Evolutionary conservation across 73 alveolate species (phyloP).

Genomic region (Uronychia setigera): DNA sequence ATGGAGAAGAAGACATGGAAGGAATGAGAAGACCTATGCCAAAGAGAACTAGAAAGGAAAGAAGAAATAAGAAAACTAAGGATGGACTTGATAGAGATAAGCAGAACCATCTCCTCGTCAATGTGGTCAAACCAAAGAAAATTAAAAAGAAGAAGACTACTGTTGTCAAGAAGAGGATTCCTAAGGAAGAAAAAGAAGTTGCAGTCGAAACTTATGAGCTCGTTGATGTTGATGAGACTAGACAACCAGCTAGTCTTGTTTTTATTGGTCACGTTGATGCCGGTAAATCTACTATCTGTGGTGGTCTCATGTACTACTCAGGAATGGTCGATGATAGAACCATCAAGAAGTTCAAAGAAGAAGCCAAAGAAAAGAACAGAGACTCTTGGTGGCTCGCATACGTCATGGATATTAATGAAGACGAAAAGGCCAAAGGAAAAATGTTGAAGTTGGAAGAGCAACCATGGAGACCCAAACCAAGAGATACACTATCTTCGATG

Average conservation of each 20-base stretch:
- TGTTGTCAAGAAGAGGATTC: constrained; percentile 48
- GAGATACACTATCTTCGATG: constrained; percentile 90
- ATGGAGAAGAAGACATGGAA: constrained; percentile 5
- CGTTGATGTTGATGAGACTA: constrained; percentile 91
- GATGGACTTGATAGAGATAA: constrained; percentile 23
- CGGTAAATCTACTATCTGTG: constrained; percentile 98
- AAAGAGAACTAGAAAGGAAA: constrained; percentile 27
- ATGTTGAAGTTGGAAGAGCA: constrained; percentile 99
- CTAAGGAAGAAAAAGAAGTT: constrained; percentile 54
- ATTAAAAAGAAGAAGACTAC: constrained; percentile 20
- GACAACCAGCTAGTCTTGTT: constrained; percentile 93
- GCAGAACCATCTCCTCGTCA: constrained; percentile 44
- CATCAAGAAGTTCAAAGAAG: constrained; percentile 94
- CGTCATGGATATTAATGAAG: constrained; percentile 97
- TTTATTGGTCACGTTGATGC: constrained; percentile 99
- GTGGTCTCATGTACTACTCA: constrained; percentile 84
- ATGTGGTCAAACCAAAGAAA: constrained; percentile 44
- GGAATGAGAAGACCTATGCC: background rate
- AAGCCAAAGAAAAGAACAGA: constrained; percentile 94
- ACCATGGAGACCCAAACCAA: constrained; percentile 91
- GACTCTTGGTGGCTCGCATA: constrained; percentile 99
- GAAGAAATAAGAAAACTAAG: constrained; percentile 56
- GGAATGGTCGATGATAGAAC: constrained; percentile 96
- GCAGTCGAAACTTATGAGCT: constrained; percentile 73
- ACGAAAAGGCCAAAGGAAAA: constrained; percentile 98